A percentile compares a stretch with the other conserved stretches of the same genome.
Conservation (phyloP, 495 filamentous ascomycete genomes). For the Delitschia confertaspora region DNA sequence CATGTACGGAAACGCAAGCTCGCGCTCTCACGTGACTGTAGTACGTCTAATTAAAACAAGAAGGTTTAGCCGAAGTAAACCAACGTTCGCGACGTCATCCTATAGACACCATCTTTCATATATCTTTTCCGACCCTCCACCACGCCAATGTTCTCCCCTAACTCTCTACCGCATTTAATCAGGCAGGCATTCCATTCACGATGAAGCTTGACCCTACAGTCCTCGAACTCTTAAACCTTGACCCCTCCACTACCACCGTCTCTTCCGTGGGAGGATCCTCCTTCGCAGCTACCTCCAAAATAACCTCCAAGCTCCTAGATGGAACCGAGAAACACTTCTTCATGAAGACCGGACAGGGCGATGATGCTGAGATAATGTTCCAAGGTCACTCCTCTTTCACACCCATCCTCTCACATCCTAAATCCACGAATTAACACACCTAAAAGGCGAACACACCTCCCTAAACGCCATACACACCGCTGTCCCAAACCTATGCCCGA, state of each 20-base stretch:
- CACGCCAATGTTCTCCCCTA: too few relatives aligned
- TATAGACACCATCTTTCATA: too few relatives aligned
- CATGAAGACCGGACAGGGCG: constrained; percentile 64
- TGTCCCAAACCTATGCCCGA: constrained; percentile 67
- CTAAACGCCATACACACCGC: constrained; percentile 67
- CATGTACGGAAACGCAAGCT: too few relatives aligned
- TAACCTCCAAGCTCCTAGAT: constrained; percentile 45
- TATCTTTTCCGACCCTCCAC: too few relatives aligned
- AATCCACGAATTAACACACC: constrained; percentile 12
- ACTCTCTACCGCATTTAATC: too few relatives aligned
- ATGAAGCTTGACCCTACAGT: constrained; percentile 40
- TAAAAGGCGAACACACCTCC: constrained; percentile 72
- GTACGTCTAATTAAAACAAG: too few relatives aligned
- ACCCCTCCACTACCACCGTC: constrained; percentile 47
- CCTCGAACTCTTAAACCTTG: constrained; percentile 52
- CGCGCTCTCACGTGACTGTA: too few relatives aligned
- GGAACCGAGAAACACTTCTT: constrained; percentile 60
- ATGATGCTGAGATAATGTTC: constrained; percentile 68
- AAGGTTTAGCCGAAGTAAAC: too few relatives aligned
- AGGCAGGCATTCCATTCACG: constrained; percentile 19
- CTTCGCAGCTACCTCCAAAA: constrained; percentile 53
- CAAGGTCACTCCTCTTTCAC: constrained; percentile 25
- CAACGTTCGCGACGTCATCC: too few relatives aligned
- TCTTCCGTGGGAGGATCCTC: constrained; percentile 64
- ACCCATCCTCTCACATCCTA: not conserved